Evolutionary conservation across 257 asterid genomes (phyloP).

Genomic region (Rauvolfia tetraphylla): DNA sequence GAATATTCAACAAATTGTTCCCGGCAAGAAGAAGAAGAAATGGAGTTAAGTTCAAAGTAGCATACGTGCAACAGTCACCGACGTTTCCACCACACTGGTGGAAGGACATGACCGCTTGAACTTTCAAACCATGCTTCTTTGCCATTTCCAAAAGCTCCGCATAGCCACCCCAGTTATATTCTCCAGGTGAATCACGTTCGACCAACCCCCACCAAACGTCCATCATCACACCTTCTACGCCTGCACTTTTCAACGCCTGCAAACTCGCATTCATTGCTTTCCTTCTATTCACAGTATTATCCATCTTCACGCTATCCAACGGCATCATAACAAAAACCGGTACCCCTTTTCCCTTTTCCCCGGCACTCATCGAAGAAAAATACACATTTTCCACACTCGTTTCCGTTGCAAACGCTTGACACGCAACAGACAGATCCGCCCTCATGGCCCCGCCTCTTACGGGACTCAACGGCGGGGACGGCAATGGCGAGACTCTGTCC

Average conservation of each 20-base stretch:
- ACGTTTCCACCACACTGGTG: constrained; percentile 99
- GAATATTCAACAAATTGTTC: neutral
- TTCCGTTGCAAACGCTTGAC: constrained; percentile 68
- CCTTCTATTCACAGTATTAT: constrained; percentile 75
- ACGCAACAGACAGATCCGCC: constrained; percentile 65
- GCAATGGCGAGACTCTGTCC: constrained; percentile 67
- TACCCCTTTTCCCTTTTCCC: constrained; percentile 50
- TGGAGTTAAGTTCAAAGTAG: neutral
- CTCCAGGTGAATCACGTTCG: constrained; percentile 74
- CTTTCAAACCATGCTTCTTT: constrained; percentile 80
- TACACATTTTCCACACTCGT: constrained; percentile 24
- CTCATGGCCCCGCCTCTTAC: constrained; percentile 49
- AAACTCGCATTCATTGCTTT: constrained; percentile 96
- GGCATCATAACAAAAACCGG: constrained; percentile 99
- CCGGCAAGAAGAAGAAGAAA: neutral
- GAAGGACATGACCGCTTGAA: constrained; percentile 97
- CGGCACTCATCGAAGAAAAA: constrained; percentile 18
- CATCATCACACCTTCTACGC: constrained; percentile 98
- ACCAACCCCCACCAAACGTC: constrained; percentile 99
- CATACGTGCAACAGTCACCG: constrained; percentile 95
- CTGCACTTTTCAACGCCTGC: constrained; percentile 92
- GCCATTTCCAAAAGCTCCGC: constrained; percentile 88
- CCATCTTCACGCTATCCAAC: constrained; percentile 84
- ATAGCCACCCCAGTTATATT: constrained; percentile 90
- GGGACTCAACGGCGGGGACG: constrained; percentile 86